A percentile compares a stretch with the other conserved stretches of the same genome.
phyloP scores from a whole-genome alignment of 2,329 filamentous ascomycete genomes.

The Trichoderma hamatum region DNA sequence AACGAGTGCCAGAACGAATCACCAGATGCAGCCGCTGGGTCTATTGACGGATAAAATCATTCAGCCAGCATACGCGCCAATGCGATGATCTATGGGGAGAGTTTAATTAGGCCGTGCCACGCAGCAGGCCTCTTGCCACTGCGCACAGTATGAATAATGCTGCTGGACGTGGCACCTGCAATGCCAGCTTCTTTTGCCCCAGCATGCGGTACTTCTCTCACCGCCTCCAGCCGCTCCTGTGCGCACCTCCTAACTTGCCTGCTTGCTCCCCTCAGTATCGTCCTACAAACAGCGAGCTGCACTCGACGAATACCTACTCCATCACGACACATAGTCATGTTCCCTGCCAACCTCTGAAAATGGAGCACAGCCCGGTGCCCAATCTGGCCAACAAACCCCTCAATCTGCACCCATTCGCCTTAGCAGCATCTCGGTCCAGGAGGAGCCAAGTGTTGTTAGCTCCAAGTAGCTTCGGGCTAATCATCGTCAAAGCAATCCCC shows the following conservation, averaged over 20 bases:
- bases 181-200: background rate
- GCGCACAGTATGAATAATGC: background rate
- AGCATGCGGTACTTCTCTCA: background rate
- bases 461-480: conserved; percentile 18
- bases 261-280: background rate
- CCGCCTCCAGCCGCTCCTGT: background rate
- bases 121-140: background rate
- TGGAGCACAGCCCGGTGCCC: conserved; percentile 12
- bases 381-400: conserved; percentile 7
- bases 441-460: conserved; percentile 2
- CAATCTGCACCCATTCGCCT: background rate
- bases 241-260: background rate
- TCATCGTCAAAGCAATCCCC: background rate
- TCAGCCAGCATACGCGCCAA: conserved; percentile 3
- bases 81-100: conserved; percentile 24
- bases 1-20: conserved; percentile 2
- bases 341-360: conserved; percentile 9
- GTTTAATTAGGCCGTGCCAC: conserved; percentile 19
- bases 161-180: background rate
- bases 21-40: conserved; percentile 2
- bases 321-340: conserved; percentile 15
- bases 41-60: conserved; percentile 15
- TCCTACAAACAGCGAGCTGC: background rate
- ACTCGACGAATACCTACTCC: background rate
- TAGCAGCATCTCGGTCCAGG: background rate